These are phyloP conservation scores for Aspergillus sp. DNA, from an alignment of 2,329 filamentous ascomycete genomes.

Conservation along the genomic window DNA sequence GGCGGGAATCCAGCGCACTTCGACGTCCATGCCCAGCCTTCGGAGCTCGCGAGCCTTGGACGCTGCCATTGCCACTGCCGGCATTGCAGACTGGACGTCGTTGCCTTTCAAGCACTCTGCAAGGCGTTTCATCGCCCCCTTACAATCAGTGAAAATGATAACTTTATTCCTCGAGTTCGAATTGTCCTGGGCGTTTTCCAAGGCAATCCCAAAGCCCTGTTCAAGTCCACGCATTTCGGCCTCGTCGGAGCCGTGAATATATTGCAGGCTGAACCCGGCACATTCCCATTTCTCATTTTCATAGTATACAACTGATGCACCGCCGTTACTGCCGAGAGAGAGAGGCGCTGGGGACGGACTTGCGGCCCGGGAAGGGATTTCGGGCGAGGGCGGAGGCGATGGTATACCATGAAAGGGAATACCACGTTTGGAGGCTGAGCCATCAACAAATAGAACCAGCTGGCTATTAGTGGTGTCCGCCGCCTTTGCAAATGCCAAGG, in stretches of 20 bases:
- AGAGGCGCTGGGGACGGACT: no score
- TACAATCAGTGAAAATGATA: not conserved
- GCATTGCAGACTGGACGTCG: not conserved
- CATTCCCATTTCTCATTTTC: not conserved
- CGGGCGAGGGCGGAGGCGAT: no score
- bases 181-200: not conserved
- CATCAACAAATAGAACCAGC: not conserved
- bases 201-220: not conserved
- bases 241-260: not conserved
- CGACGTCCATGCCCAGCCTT: not conserved
- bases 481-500: not conserved
- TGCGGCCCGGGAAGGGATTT: no score
- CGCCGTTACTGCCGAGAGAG: not conserved
- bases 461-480: not conserved
- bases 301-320: conserved; percentile 1
- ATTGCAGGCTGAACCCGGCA: not conserved
- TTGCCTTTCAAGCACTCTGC: not conserved
- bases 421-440: not conserved
- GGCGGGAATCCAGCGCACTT: not conserved
- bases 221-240: not conserved
- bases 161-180: not conserved
- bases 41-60: not conserved
- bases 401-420: no score
- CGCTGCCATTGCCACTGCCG: not conserved
- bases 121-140: not conserved